Evolutionary conservation across 23 red algal genomes (phyloP).

Genomic region (Gracilaria vermiculophylla): DNA sequence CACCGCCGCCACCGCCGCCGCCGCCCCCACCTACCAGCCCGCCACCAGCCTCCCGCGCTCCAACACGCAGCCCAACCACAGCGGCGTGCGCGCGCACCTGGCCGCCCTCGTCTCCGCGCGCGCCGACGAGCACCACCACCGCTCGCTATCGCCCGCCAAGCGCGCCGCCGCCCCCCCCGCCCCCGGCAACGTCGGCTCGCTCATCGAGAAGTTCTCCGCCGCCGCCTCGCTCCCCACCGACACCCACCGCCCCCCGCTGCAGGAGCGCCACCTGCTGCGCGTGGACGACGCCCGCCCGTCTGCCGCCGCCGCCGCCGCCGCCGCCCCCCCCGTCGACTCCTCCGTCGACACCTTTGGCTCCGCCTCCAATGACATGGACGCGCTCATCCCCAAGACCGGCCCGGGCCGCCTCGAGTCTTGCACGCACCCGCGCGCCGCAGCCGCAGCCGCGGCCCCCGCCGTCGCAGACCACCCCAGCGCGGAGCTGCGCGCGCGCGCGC

Average conservation of each 20-base stretch:
- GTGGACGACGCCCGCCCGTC: neutral
- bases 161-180: neutral
- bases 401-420: slow-evolving; percentile 33
- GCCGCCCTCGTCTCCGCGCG: slow-evolving; percentile 39
- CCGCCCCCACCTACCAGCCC: neutral
- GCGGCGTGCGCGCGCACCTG: slow-evolving; percentile 22
- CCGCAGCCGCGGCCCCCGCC: neutral
- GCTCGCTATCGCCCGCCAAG: neutral
- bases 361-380: slow-evolving; percentile 28
- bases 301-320: neutral
- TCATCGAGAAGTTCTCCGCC: slow-evolving; percentile 46
- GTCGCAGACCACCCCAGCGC: neutral
- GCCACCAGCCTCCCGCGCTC: neutral
- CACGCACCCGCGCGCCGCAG: neutral
- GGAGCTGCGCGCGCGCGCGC: too few species aligned
- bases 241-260: slow-evolving; percentile 28
- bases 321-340: neutral
- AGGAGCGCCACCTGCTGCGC: slow-evolving; percentile 47
- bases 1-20: too few species aligned
- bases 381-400: slow-evolving; percentile 48
- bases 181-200: slow-evolving; percentile 34
- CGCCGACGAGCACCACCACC: neutral
- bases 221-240: neutral
- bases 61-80: neutral
- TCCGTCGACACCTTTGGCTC: slow-evolving; percentile 67